These are phyloP conservation scores for Martensiomyces pterosporus DNA, from an alignment of 192 early-diverging fungal species.

Conservation along the genomic window DNA sequence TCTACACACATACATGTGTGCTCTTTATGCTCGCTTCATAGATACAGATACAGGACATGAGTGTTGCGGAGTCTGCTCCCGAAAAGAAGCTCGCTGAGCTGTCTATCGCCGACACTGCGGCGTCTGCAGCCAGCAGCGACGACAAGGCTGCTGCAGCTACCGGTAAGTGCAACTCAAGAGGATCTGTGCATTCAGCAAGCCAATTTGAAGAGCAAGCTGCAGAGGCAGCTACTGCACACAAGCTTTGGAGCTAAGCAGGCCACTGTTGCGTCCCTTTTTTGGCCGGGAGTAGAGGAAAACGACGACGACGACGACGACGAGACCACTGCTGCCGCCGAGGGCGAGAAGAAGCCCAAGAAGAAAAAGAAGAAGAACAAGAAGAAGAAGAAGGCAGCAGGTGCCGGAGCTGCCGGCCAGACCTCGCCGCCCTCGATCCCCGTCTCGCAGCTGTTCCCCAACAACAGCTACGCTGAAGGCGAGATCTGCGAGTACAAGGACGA, in stretches of 20 bases:
- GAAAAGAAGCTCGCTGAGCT: constrained; percentile 11
- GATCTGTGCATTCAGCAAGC: neutral
- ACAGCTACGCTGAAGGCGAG: constrained; percentile 79
- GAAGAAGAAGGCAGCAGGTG: constrained; percentile 56
- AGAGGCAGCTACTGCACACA: neutral
- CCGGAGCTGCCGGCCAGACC: constrained; percentile 52
- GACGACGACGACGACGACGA: constrained; percentile 2
- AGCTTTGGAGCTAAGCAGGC: too few species aligned
- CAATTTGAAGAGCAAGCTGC: constrained; percentile 5
- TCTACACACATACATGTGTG: too few species aligned
- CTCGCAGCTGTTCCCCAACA: constrained; percentile 72
- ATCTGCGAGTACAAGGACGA: constrained; percentile 82
- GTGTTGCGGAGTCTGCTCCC: constrained; percentile 5
- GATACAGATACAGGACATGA: too few species aligned
- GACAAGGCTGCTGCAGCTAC: constrained; percentile 5
- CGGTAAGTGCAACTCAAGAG: constrained; percentile 9
- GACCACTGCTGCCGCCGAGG: neutral
- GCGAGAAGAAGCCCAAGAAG: constrained; percentile 39
- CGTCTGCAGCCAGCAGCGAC: too few species aligned
- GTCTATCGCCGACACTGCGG: neutral
- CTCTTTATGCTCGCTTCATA: too few species aligned
- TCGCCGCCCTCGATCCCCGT: constrained; percentile 72
- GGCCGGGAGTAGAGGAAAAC: too few species aligned
- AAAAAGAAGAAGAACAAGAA: constrained; percentile 69
- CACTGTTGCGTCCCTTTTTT: too few species aligned